Evolutionary conservation across 192 early-diverging fungal species (phyloP), one percentile per base, ranked within the genome.

Genomic region (Paraglomus brasilianum): DNA sequence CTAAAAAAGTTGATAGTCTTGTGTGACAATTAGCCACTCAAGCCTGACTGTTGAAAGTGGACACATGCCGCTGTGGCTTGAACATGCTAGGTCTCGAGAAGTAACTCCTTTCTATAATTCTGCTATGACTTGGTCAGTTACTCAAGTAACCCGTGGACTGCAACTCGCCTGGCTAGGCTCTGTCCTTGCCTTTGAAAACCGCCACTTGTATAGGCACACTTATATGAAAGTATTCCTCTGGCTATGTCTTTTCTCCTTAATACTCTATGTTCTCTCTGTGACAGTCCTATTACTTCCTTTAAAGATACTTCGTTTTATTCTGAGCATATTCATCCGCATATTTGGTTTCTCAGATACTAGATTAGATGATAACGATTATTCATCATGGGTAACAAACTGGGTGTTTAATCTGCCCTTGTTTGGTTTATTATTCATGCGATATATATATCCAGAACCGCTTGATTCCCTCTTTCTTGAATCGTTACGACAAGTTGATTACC

Each of bases 401-500:
- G 66, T 56, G 30, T 69, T 69, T 5, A 69, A 69, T 69, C 45
- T 69, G 43, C 86, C 86, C 0, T 72, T 88, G 41, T 42, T 80
- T 2, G 81, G 79, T 1, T 52, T 88, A 14, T 44, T 88, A 39
- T 83, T 84, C 67, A 72, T 88, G 69, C 72, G 83, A 19, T 85
- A 84, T 50, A 14, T 88, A n/a, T 86, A 88, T 55, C 79, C 85
- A 10, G 73, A 82, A 49, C 80, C 83, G 42, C 62, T 88, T 38
- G 85, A 88, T 66, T 76, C 79, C 46, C 73, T 88, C 24, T 88
- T 88, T 68, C 70, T 88, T 49, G 80, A 84, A 14, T 79, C 80
- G 5, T 47, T 86, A 7, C 44, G 62, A 10, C 80, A 77, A 46
- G 66, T 82, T 17, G 85, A 86, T 52, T 59, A 69, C 17, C 45